Percentiles rank a stretch among this genome's conserved stretches.
Conservation (phyloP, 192 early-diverging fungal genomes). For the Podochytrium sp. region DNA sequence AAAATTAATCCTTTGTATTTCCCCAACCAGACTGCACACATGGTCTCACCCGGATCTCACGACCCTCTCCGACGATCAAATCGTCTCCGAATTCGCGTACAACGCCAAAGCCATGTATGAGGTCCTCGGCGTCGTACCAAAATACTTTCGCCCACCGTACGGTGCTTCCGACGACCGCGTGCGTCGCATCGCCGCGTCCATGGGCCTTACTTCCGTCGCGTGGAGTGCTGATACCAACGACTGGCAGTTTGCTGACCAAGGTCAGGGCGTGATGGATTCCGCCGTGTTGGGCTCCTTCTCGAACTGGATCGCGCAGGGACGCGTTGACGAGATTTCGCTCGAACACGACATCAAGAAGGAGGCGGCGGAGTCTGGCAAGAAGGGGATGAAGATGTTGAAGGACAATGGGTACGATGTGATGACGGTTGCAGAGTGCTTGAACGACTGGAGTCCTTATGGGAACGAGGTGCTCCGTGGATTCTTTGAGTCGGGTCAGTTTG, state of each 20-base stretch:
- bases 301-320: no score
- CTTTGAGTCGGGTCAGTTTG: neutral
- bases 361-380: no score
- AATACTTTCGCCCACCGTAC: constrained; percentile 61
- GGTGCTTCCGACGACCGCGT: constrained; percentile 74
- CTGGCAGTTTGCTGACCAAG: no score
- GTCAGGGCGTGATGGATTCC: no score
- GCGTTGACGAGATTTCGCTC: no score
- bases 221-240: constrained; percentile 47
- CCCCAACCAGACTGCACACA: constrained; percentile 50
- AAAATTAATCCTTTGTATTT: no score
- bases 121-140: constrained; percentile 40
- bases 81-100: constrained; percentile 72
- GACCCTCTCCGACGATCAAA: constrained; percentile 64
- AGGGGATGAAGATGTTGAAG: no score
- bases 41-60: constrained; percentile 65
- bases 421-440: neutral
- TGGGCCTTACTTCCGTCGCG: neutral
- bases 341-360: no score
- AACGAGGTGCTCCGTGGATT: neutral
- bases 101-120: constrained; percentile 48
- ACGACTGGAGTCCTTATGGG: neutral
- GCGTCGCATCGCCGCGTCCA: constrained; percentile 22
- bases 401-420: neutral
- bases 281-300: no score